Conservation (phyloP, 345 rosid genomes). For the Sisymbrium altissimum region DNA sequence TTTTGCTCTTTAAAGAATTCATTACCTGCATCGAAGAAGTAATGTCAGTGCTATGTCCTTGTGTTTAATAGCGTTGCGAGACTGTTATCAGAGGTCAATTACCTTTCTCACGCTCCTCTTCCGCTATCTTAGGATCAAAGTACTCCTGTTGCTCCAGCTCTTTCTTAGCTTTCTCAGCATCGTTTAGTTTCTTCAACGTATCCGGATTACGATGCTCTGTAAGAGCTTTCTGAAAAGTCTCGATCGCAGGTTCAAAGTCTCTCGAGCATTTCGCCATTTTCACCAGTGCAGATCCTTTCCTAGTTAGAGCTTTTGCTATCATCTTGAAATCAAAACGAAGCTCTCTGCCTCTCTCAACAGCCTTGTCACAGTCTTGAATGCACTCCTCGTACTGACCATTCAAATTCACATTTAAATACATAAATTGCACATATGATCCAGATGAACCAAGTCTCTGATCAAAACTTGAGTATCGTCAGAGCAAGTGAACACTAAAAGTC, state of each 20-base stretch:
- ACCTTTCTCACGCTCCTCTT: conserved; percentile 99
- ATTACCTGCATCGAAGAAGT: conserved; percentile 49
- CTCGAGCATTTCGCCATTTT: conserved; percentile 72
- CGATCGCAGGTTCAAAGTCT: conserved; percentile 80
- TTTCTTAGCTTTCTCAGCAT: conserved; percentile 89
- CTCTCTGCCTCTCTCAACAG: conserved; percentile 97
- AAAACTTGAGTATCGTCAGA: no score
- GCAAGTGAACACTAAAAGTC: no score
- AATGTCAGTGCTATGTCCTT: background rate
- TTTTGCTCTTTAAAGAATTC: conserved; percentile 84
- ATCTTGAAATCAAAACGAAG: conserved; percentile 93
- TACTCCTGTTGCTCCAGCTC: conserved; percentile 89
- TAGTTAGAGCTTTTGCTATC: conserved; percentile 90
- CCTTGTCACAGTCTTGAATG: conserved; percentile 87
- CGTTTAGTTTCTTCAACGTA: conserved; percentile 86
- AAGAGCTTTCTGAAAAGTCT: conserved; percentile 95
- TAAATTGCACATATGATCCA: background rate
- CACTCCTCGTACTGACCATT: conserved; percentile 73
- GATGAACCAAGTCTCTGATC: background rate
- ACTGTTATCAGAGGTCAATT: background rate
- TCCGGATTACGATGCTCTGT: conserved; percentile 98
- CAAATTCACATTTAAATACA: background rate
- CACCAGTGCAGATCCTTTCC: conserved; percentile 84
- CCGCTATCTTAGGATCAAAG: conserved; percentile 87
- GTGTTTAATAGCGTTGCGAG: background rate